Evolutionary conservation across 179 eudicot genomes (phyloP), one percentile per base, ranked within the genome.

Genomic region (Gypsophila paniculata): DNA sequence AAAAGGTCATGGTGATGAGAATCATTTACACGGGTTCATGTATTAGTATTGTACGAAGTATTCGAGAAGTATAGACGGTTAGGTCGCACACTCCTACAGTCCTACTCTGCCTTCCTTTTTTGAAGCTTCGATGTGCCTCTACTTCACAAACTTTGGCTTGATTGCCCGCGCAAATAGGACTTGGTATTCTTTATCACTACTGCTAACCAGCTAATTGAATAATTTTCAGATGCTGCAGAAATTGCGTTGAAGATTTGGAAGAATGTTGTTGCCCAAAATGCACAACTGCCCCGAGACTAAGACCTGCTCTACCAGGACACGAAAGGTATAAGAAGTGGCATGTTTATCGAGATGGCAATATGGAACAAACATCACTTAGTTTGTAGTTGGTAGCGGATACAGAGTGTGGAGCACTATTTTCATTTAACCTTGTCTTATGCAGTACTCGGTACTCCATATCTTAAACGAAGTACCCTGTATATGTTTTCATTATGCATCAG

Each of bases 321-420:
- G 82, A 76, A 64, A 87, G 97, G 78, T 94, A 94, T 75, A 65
- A 86, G 73, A 94, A 94, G 81, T 94, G 97, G 99, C 97, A 94
- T 82, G 63, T 84, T 17, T 94, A 94, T 69, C 85, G 96, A 38
- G 92, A 91, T 75, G 69, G 44, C 61, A 75, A 71, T 10, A 12
- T 49, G 25, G 69, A 68, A 68, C 59, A 49, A 8, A 17, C 52
- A 12, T 46, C 52, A 0, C 15, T 46, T 46, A 46, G 52, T 46
- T 46, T 46, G 52, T 46, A 46, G 52, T 46, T 10, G 52, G 4
- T 46, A 11, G 52, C 17, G 8, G 11, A 6, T 42, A 9, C 46
- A 42, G 8, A 6, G 46, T 42, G 4, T 29, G 34, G 34, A 29
- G 34, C 4, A 6, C 8, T 42, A 42, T 9, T 9, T 6, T 42